These are phyloP conservation scores for Erodium texanum DNA, from an alignment of 441 rosid genomes.

Conservation along the genomic window DNA sequence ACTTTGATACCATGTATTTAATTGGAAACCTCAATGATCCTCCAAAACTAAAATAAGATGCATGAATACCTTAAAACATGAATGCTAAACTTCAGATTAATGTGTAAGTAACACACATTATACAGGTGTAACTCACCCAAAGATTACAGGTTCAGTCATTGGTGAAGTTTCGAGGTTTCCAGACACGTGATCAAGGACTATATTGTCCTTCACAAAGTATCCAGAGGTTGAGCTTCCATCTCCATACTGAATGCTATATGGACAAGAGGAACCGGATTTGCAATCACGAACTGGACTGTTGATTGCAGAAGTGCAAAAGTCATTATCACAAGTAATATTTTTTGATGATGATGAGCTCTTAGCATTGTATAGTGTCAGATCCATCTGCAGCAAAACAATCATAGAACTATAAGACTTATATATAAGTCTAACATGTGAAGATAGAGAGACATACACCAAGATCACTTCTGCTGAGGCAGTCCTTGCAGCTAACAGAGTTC, in stretches of 20 bases:
- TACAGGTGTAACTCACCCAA: slow-evolving; percentile 62
- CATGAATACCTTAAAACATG: no score
- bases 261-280: slow-evolving; percentile 40
- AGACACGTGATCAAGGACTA: slow-evolving; percentile 42
- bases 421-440: background rate
- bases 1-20: no score
- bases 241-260: slow-evolving; percentile 65
- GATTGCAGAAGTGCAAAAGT: slow-evolving; percentile 48
- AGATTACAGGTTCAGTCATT: slow-evolving; percentile 50
- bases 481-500: slow-evolving; percentile 62
- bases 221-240: slow-evolving; percentile 82
- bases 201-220: slow-evolving; percentile 52
- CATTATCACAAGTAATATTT: slow-evolving; percentile 43
- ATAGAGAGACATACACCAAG: slow-evolving; percentile 46
- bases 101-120: no score
- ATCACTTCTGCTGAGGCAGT: slow-evolving; percentile 69
- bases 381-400: slow-evolving; percentile 31
- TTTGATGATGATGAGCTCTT: slow-evolving; percentile 43
- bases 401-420: background rate
- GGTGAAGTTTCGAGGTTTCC: slow-evolving; percentile 50
- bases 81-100: no score
- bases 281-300: slow-evolving; percentile 53
- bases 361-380: slow-evolving; percentile 50
- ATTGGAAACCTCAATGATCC: no score
- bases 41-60: no score